These are phyloP conservation scores for Lonicera japonica DNA, from an alignment of 129 eudicot genomes.

Conservation along the genomic window DNA sequence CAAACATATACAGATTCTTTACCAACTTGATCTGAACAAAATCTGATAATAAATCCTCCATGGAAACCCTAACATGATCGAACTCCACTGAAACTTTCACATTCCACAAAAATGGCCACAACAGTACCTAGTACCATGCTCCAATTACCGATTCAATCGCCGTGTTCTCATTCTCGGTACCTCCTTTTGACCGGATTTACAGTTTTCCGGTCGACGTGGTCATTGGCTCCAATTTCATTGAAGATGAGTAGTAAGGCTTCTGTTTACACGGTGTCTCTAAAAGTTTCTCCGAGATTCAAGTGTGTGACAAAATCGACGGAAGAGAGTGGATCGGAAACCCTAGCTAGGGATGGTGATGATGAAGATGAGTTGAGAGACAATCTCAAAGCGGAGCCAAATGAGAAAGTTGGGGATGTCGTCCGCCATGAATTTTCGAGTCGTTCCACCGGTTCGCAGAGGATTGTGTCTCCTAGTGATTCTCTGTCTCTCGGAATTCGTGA, in stretches of 20 bases:
- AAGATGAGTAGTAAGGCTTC: constrained; percentile 30
- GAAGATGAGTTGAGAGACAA: constrained; percentile 15
- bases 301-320: constrained; percentile 48
- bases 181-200: constrained; percentile 23
- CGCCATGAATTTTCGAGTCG: constrained; percentile 19
- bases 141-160: constrained; percentile 30
- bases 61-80: constrained; percentile 5
- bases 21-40: not conserved
- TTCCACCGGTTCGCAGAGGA: constrained; percentile 33
- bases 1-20: constrained; percentile 1
- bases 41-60: constrained; percentile 1
- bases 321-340: constrained; percentile 30
- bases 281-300: constrained; percentile 21
- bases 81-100: constrained; percentile 14
- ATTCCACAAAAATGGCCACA: constrained; percentile 28
- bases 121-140: constrained; percentile 20
- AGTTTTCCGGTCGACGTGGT: constrained; percentile 26
- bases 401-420: constrained; percentile 17
- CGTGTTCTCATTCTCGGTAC: constrained; percentile 20
- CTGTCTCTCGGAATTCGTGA: constrained; percentile 73
- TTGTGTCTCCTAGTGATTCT: constrained; percentile 32
- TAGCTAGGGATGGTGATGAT: constrained; percentile 22
- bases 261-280: constrained; percentile 25
- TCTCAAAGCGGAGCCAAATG: constrained; percentile 7
- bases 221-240: constrained; percentile 15